These are phyloP conservation scores for Mortierella sp. DNA, from an alignment of 371 early-diverging fungal species.

Conservation along the genomic window DNA sequence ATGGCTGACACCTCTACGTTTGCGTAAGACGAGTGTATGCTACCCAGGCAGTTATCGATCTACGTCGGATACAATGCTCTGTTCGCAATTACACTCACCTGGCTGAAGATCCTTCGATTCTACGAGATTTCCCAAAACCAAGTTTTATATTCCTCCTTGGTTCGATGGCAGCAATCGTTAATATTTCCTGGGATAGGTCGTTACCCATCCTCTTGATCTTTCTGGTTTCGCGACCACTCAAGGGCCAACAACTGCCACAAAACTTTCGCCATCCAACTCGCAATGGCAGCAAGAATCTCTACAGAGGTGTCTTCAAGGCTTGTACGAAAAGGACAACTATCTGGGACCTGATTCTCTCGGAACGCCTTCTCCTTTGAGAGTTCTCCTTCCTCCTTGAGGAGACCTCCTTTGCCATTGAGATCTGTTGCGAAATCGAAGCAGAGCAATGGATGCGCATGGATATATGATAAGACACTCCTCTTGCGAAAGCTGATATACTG, in stretches of 20 bases:
- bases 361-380: not conserved
- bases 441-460: not conserved
- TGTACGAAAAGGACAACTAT: not conserved
- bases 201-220: not conserved
- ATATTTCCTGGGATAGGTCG: not conserved
- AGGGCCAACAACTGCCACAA: conserved; percentile 8
- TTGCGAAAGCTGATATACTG: conserved; percentile 14
- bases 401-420: not conserved
- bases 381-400: not conserved
- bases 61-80: conserved; percentile 16
- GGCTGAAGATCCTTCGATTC: conserved; percentile 22
- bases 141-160: not conserved
- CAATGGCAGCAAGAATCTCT: not conserved
- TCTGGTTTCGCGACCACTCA: not conserved
- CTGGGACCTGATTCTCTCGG: not conserved
- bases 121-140: conserved; percentile 8
- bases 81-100: conserved; percentile 14
- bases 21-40: conserved; percentile 25
- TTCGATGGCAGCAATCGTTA: conserved; percentile 3
- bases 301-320: not conserved
- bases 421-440: not conserved
- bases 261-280: not conserved
- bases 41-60: conserved; percentile 21
- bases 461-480: not conserved
- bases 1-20: conserved; percentile 11